A percentile compares a stretch with the other conserved stretches of the same genome.
These are phyloP conservation scores for Myrica gale DNA, from an alignment of 306 rosid species.

Conservation along the genomic window DNA sequence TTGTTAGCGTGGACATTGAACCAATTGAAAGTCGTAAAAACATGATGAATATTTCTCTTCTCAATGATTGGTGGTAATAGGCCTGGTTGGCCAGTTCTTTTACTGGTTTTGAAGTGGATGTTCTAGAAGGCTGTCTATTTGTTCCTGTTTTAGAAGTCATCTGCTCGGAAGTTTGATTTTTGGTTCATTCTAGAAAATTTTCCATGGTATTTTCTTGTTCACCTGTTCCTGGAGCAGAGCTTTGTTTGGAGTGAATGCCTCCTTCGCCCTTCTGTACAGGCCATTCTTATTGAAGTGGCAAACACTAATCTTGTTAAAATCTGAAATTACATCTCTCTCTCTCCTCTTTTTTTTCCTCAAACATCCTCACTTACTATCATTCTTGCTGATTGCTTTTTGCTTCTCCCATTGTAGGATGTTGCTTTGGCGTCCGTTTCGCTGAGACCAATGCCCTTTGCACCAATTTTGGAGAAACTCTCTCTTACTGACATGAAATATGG, in stretches of 20 bases:
- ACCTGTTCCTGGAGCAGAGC: background rate
- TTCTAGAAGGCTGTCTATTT: background rate
- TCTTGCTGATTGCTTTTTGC: conserved; percentile 21
- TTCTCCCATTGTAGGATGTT: conserved; percentile 60
- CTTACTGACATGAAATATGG: conserved; percentile 81
- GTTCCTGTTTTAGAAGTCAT: background rate
- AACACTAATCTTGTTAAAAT: background rate
- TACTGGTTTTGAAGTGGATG: background rate
- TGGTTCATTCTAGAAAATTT: background rate
- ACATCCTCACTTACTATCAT: background rate
- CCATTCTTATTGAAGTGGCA: background rate
- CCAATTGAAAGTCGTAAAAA: background rate
- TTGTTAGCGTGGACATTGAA: background rate
- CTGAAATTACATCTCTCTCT: background rate
- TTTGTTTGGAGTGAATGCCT: no score
- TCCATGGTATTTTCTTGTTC: background rate
- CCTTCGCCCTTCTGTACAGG: no score
- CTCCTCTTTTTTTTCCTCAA: background rate
- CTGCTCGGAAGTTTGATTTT: background rate
- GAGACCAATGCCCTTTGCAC: conserved; percentile 88
- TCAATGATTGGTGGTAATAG: conserved; percentile 1
- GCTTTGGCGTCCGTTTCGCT: conserved; percentile 91
- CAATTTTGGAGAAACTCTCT: conserved; percentile 72
- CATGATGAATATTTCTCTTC: background rate
- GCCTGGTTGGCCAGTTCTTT: conserved; percentile 2